Base-by-base conservation (phyloP, 768 basidiomycete genomes). In the Agaricus blazei region DNA sequence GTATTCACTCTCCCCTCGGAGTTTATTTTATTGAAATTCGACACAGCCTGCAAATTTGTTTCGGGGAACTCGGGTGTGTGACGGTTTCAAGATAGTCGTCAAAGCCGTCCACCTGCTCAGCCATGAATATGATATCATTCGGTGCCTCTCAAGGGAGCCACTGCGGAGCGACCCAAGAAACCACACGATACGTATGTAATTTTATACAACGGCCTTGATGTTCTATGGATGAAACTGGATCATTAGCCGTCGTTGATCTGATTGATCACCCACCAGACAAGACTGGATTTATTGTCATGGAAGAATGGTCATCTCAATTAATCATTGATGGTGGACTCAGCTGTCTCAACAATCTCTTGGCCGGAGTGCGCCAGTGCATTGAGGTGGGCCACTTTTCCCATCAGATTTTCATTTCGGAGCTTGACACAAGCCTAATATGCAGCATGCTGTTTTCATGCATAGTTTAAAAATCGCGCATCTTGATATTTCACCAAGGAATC, bases 401-500 rank as follows among this genome's bases (percentile, higher is more conserved):
- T 19, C 38, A 38, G 23, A 29, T 23, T 45, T 7, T 14, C 8
- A 15, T 14, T 27, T 36, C 14, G 19, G 36, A 37, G 36, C n/a
- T 38, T 49, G 34, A 55, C 41, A 52, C 37, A 52, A 23, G 14
- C 9, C 28, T 27, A 1, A 19, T 50, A 34, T 56, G 27, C 56
- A 90, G 88, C 88, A 90, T 62, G 69, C 78, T 27, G 75, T 70
- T 2, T 90, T 89, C 68, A 81, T 90, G 83, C 88, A 90, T 64
- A 71, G 71, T 47, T 77, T 84, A 64, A 71, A 67, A 52, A 77
- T 88, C 49, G 84, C 81, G 5, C 88, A 90, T 65, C 72, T 90
- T 41, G 88, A 90, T 63, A 84, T 90, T 45, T 88, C 86, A 9
- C 61, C 84, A 36, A 77, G 77, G 57, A 90, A 90, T 63, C 70